Percentiles rank a stretch among this genome's conserved stretches.
Conservation (phyloP, 2,329 filamentous ascomycete genomes). For the Penicillium sp. region DNA sequence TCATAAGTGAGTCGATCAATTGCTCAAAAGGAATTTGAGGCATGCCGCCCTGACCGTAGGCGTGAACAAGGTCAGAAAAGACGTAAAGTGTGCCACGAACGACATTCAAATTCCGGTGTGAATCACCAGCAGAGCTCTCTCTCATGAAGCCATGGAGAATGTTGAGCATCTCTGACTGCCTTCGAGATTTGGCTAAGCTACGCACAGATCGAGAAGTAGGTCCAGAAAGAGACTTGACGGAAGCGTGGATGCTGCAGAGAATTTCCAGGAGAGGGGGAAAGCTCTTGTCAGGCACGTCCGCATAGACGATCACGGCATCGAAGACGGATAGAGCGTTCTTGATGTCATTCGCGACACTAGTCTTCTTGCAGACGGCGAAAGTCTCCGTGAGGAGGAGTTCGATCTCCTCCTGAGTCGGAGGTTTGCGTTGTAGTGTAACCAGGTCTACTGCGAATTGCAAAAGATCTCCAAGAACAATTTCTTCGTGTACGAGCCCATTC, state of each 20-base stretch:
- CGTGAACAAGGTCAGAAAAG: constrained; percentile 42
- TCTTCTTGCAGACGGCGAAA: constrained; percentile 42
- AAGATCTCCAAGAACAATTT: constrained; percentile 38
- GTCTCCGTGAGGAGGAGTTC: constrained; percentile 38
- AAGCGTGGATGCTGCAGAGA: constrained; percentile 46
- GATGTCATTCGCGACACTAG: constrained; percentile 42
- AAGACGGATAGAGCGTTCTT: constrained; percentile 44
- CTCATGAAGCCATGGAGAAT: constrained; percentile 38
- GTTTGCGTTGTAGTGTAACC: constrained; percentile 43
- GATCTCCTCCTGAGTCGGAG: constrained; percentile 36
- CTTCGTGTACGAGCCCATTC: constrained; percentile 34
- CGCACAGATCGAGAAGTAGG: constrained; percentile 45
- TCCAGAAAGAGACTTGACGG: constrained; percentile 43
- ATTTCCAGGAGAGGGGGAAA: constrained; percentile 42
- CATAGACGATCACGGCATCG: constrained; percentile 43
- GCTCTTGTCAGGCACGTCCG: constrained; percentile 39
- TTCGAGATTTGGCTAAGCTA: constrained; percentile 41
- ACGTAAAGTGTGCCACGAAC: constrained; percentile 42
- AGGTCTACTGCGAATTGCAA: constrained; percentile 45
- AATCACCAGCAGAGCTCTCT: constrained; percentile 30
- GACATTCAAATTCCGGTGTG: constrained; percentile 41
- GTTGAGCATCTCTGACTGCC: constrained; percentile 41
- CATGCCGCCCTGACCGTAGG: constrained; percentile 41
- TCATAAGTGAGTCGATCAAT: constrained; percentile 37
- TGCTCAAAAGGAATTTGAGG: constrained; percentile 38